phyloP scores from a whole-genome alignment of 306 rosid species.

The Mimosa pudica region DNA sequence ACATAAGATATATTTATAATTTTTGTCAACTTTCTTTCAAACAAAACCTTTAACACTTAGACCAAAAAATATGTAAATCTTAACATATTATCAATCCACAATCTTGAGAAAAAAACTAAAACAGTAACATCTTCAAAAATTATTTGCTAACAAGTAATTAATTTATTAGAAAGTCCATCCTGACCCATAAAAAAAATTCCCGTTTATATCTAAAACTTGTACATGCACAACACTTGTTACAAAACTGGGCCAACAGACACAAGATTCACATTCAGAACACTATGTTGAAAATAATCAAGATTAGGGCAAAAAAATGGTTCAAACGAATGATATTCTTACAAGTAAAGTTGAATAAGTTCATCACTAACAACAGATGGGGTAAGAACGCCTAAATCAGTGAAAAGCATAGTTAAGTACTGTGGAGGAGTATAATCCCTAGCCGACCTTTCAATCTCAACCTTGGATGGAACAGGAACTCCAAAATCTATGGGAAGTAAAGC shows the following conservation, averaged over 20 bases:
- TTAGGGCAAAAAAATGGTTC: neutral
- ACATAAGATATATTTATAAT: too few species aligned
- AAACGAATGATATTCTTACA: slow-evolving; percentile 40
- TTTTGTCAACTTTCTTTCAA: too few species aligned
- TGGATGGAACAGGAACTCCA: slow-evolving; percentile 91
- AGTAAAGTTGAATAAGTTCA: slow-evolving; percentile 94
- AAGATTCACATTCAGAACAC: slow-evolving; percentile 17
- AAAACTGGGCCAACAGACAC: slow-evolving; percentile 26
- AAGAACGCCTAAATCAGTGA: slow-evolving; percentile 94
- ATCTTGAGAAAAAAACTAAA: too few species aligned
- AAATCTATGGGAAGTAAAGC: slow-evolving; percentile 85
- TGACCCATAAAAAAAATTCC: neutral
- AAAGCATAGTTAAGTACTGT: slow-evolving; percentile 82
- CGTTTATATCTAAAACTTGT: slow-evolving; percentile 11
- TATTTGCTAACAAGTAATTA: neutral
- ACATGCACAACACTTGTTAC: slow-evolving; percentile 26
- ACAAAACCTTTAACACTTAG: neutral
- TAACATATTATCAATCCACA: too few species aligned
- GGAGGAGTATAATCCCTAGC: slow-evolving; percentile 99
- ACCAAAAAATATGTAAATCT: too few species aligned
- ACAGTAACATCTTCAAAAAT: too few species aligned
- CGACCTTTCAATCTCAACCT: slow-evolving; percentile 93
- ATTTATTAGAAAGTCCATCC: neutral
- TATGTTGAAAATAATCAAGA: neutral
- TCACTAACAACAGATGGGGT: slow-evolving; percentile 97